Evolutionary conservation across 768 basidiomycete genomes (phyloP).

Genomic region (Lactifluus echinatus): DNA sequence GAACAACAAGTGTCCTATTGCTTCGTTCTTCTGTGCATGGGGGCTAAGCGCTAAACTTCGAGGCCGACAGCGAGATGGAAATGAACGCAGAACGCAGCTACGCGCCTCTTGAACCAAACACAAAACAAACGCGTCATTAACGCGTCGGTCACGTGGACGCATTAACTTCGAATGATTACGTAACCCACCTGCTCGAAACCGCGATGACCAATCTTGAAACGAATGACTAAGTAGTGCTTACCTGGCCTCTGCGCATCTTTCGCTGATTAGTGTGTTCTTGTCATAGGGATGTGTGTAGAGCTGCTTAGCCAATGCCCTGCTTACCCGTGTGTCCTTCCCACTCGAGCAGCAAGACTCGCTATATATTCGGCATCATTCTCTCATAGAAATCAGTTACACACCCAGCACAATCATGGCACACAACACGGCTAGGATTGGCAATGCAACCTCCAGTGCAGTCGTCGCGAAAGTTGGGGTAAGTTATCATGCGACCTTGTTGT

Average conservation of each 20-base stretch:
- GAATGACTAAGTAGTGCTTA: too few species aligned
- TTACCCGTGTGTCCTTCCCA: too few species aligned
- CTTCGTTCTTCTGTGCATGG: not conserved
- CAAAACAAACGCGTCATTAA: conserved; percentile 17
- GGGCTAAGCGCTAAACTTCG: not conserved
- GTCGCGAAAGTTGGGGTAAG: conserved; percentile 36
- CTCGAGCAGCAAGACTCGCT: too few species aligned
- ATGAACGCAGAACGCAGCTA: not conserved
- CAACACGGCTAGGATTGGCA: conserved; percentile 30
- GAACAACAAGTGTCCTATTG: not conserved
- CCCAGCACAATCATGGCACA: conserved; percentile 22
- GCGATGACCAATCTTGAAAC: too few species aligned
- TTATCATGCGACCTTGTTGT: not conserved
- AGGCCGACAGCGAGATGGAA: not conserved
- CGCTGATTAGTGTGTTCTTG: too few species aligned
- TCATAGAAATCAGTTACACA: not conserved
- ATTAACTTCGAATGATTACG: too few species aligned
- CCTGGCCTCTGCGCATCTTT: too few species aligned
- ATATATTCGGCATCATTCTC: too few species aligned
- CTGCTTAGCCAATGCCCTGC: too few species aligned
- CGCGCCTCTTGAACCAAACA: too few species aligned
- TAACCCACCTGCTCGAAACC: too few species aligned
- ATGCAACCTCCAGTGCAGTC: conserved; percentile 30
- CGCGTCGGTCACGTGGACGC: conserved; percentile 3
- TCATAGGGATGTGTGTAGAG: too few species aligned